Evolutionary conservation across 345 rosid species (phyloP).

Genomic region (Euphorbia peplus): DNA sequence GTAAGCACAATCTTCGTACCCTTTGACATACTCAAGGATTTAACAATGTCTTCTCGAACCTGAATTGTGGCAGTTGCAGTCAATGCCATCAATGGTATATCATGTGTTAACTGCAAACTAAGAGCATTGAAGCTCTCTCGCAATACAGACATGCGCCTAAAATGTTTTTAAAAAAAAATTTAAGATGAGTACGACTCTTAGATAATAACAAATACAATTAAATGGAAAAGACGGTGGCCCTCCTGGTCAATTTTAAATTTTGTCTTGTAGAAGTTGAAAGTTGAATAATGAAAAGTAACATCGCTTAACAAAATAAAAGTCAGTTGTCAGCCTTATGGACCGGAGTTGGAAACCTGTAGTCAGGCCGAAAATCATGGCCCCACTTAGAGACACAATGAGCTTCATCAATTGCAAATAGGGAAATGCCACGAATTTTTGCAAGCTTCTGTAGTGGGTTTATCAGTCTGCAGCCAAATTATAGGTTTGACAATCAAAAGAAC

Average conservation of each 20-base stretch:
- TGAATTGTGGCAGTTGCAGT: slow-evolving; percentile 84
- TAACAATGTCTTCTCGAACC: slow-evolving; percentile 70
- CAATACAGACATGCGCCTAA: slow-evolving; percentile 66
- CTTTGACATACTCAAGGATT: slow-evolving; percentile 63
- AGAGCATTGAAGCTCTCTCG: slow-evolving; percentile 59
- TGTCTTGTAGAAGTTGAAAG: background rate
- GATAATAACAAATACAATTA: background rate
- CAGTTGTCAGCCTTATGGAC: background rate
- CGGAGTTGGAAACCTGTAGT: slow-evolving; percentile 51
- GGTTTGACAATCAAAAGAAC: slow-evolving; percentile 9
- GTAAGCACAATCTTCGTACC: slow-evolving; percentile 72
- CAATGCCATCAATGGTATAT: slow-evolving; percentile 86
- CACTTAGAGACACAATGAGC: slow-evolving; percentile 92
- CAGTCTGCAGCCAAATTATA: slow-evolving; percentile 44
- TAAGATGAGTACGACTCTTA: background rate
- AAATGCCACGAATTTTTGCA: slow-evolving; percentile 68
- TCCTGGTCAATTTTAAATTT: background rate
- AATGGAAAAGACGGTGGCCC: background rate
- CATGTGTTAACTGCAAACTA: slow-evolving; percentile 49
- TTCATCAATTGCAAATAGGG: slow-evolving; percentile 88
- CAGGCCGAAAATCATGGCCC: slow-evolving; percentile 95
- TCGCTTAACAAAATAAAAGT: no score
- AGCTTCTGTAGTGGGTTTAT: slow-evolving; percentile 69
- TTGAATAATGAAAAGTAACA: background rate
- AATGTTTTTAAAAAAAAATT: slow-evolving; percentile 19